Percentiles rank a stretch among this genome's conserved stretches.
Conservation (phyloP, 1,284 basidiomycete species). For the Phenoliferia sp. region DNA sequence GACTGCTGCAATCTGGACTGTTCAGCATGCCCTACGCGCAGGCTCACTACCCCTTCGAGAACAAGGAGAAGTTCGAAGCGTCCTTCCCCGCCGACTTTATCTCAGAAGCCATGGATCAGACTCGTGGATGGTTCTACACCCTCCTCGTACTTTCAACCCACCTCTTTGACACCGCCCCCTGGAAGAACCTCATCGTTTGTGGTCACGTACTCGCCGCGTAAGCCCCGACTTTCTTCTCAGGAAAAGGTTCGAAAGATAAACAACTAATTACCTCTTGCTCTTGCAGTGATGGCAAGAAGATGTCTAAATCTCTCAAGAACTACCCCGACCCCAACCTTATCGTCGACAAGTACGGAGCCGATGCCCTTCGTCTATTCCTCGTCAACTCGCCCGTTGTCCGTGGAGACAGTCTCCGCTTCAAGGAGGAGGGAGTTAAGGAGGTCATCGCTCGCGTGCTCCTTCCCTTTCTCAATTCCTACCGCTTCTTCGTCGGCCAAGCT, state of each 20-base stretch:
- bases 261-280: constrained; percentile 2
- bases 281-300: constrained; percentile 88
- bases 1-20: neutral
- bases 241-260: constrained; percentile 4
- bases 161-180: constrained; percentile 86
- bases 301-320: constrained; percentile 97
- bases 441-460: constrained; percentile 91
- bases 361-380: constrained; percentile 94
- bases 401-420: constrained; percentile 95
- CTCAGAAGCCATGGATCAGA: constrained; percentile 74
- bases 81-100: constrained; percentile 97
- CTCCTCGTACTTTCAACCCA: constrained; percentile 92
- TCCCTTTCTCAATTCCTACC: constrained; percentile 99
- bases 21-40: constrained; percentile 97
- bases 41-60: constrained; percentile 96
- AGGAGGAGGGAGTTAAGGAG: constrained; percentile 95
- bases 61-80: constrained; percentile 72
- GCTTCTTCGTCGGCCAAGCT: constrained; percentile 97
- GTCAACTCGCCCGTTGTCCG: constrained; percentile 99
- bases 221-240: constrained; percentile 37
- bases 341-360: constrained; percentile 89
- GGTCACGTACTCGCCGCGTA: constrained; percentile 91
- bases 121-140: constrained; percentile 95
- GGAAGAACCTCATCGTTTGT: constrained; percentile 97
- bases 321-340: constrained; percentile 96